These are phyloP conservation scores for Flaveria brownii DNA, from an alignment of 129 eudicot genomes.

Conservation along the genomic window DNA sequence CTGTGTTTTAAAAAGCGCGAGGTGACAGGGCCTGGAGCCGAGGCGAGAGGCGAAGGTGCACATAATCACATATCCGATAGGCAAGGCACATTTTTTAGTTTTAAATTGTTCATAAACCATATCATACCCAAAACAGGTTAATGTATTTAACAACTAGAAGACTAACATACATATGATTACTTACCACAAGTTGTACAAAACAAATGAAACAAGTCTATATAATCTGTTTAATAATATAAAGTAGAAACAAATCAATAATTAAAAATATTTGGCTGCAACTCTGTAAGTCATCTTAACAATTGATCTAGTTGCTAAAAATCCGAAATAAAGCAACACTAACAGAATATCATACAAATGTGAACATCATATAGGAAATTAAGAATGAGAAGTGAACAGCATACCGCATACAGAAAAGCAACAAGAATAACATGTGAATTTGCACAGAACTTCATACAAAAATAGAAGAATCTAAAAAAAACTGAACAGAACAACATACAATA, in stretches of 20 bases:
- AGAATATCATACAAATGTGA: neutral
- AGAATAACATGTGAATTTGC: too few relatives aligned
- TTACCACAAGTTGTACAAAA: neutral
- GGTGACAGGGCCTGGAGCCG: too few relatives aligned
- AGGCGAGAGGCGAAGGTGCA: too few relatives aligned
- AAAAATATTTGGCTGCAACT: neutral
- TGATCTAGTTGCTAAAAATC: neutral
- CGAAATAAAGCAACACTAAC: neutral
- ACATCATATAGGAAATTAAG: neutral
- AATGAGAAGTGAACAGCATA: neutral
- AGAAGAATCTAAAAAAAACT: neutral
- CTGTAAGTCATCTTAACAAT: neutral
- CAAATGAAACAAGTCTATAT: neutral
- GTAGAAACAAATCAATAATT: too few relatives aligned
- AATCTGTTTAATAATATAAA: too few relatives aligned
- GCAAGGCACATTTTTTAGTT: too few relatives aligned
- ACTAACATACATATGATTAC: too few relatives aligned
- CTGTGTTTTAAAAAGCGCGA: too few relatives aligned
- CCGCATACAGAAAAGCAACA: neutral
- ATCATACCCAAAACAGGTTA: neutral
- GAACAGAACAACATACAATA: neutral
- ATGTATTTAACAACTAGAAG: neutral
- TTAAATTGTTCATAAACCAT: too few relatives aligned
- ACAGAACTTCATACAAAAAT: too few relatives aligned
- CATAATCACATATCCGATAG: too few relatives aligned